A percentile compares a stretch with the other conserved stretches of the same genome.
Conservation (phyloP, 1,139 yeast species). For the Diutina rugosa region DNA sequence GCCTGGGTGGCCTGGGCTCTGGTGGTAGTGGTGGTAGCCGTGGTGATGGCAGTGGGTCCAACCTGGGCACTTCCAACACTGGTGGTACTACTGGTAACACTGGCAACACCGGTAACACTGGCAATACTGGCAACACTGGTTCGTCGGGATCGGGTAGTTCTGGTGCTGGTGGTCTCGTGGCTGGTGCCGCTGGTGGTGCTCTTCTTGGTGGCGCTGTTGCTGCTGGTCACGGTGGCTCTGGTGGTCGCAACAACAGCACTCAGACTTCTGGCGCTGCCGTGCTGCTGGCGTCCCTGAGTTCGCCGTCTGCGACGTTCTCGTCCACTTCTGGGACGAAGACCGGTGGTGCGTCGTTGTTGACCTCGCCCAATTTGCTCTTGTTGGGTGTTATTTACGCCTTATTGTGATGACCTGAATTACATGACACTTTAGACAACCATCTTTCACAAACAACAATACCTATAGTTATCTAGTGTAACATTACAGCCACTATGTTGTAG, state of each 20-base stretch:
- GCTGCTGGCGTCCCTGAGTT: background rate
- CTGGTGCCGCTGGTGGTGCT: background rate
- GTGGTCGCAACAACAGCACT: background rate
- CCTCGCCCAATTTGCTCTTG: background rate
- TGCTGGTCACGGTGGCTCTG: background rate
- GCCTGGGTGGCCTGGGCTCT: background rate
- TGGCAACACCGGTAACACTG: background rate
- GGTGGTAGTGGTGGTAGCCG: background rate
- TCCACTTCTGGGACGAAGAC: background rate
- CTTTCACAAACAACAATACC: too few species aligned
- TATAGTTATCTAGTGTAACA: background rate
- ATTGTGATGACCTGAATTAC: background rate
- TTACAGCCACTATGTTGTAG: too few species aligned
- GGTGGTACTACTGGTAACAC: background rate
- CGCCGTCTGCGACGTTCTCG: background rate
- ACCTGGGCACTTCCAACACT: background rate
- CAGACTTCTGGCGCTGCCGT: background rate
- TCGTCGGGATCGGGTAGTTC: background rate
- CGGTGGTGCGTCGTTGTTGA: background rate
- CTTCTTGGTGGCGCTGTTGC: background rate
- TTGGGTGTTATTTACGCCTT: background rate
- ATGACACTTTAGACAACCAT: background rate
- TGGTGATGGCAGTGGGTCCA: background rate
- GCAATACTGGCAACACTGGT: background rate
- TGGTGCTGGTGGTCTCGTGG: background rate